These are phyloP conservation scores for Fusarium sp. DNA, from an alignment of 2,329 filamentous ascomycete species.

Conservation along the genomic window DNA sequence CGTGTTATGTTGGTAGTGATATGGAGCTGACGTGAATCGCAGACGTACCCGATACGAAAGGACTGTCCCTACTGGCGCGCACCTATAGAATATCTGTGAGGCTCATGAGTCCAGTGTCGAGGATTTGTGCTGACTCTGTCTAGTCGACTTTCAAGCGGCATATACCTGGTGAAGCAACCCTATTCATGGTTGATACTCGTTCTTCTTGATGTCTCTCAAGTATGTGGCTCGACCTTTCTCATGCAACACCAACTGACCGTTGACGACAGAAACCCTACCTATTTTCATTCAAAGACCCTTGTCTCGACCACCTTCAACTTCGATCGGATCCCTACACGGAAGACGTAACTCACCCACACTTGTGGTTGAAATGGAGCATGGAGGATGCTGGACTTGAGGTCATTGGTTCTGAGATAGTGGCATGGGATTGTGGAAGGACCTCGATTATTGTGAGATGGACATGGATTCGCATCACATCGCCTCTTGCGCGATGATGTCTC, in stretches of 20 bases:
- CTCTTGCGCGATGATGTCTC: background rate
- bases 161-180: background rate
- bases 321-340: background rate
- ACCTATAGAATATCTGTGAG: conserved; percentile 14
- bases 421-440: background rate
- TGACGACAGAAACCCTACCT: background rate
- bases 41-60: conserved; percentile 21
- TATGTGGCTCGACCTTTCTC: background rate
- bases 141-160: conserved; percentile 12
- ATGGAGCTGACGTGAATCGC: conserved; percentile 8
- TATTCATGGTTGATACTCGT: background rate
- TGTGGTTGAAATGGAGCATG: background rate
- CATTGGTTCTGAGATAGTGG: background rate
- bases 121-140: background rate
- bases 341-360: background rate
- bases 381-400: background rate
- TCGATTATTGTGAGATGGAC: conserved; percentile 8
- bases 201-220: conserved; percentile 4
- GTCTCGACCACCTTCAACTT: background rate
- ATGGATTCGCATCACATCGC: conserved; percentile 5
- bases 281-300: background rate
- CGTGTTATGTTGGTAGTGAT: background rate
- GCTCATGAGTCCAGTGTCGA: rapidly evolving
- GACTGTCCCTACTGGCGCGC: background rate
- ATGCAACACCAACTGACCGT: background rate